Conservation (phyloP, 2,329 filamentous ascomycete species). For the Diplodia scrobiculata region DNA sequence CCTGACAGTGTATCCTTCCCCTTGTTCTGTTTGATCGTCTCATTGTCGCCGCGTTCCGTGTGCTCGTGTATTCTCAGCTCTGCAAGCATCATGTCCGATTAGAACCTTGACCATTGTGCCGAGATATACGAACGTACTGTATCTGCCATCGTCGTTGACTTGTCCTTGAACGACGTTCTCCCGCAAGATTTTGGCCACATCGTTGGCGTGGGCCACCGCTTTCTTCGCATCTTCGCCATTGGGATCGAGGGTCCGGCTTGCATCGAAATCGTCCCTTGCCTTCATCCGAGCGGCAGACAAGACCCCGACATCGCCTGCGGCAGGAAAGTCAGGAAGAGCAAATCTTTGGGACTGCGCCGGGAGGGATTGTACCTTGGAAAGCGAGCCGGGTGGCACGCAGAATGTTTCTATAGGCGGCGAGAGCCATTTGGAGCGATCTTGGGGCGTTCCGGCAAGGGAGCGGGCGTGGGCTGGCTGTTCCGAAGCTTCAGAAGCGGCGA, state of each 20-base stretch:
- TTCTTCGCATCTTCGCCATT: constrained; percentile 62
- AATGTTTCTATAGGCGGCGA: constrained; percentile 77
- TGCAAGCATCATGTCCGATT: constrained; percentile 44
- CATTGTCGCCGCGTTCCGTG: constrained; percentile 91
- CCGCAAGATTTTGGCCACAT: constrained; percentile 75
- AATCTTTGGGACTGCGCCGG: constrained; percentile 2
- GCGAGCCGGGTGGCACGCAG: constrained; percentile 79
- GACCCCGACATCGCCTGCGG: constrained; percentile 67
- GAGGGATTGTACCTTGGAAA: constrained; percentile 68
- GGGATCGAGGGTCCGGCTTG: constrained; percentile 62
- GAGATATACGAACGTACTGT: constrained; percentile 56
- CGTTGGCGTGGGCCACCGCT: constrained; percentile 75
- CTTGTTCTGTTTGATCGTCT: constrained; percentile 72
- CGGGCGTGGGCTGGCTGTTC: neutral
- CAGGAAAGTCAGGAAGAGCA: constrained; percentile 5
- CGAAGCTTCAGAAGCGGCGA: constrained; percentile 4
- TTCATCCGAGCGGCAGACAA: constrained; percentile 70
- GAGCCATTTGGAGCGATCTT: constrained; percentile 56
- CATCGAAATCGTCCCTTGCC: constrained; percentile 73
- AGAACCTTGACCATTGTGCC: constrained; percentile 28
- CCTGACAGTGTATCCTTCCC: constrained; percentile 45
- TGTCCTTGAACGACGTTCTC: constrained; percentile 86
- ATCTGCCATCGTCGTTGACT: constrained; percentile 52
- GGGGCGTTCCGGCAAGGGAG: neutral
- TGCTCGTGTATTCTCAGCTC: constrained; percentile 86